phyloP scores from a whole-genome alignment of 2,329 filamentous ascomycete species.

The Eurotiales sp. region DNA sequence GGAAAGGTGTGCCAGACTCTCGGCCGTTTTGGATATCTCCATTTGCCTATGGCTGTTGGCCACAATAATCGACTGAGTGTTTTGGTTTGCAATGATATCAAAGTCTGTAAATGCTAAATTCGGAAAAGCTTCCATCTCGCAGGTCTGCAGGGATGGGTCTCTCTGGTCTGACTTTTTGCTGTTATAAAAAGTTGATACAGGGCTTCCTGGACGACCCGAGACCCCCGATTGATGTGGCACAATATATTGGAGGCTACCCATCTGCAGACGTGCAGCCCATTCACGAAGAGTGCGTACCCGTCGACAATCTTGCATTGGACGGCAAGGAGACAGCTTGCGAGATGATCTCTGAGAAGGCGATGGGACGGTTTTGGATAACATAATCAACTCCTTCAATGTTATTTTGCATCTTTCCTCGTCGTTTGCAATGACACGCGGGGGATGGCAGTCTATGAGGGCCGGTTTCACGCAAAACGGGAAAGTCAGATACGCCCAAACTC shows the following conservation, averaged over 20 bases:
- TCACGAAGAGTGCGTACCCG: slow-evolving; percentile 15
- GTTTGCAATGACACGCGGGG: background rate
- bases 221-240: slow-evolving; percentile 17
- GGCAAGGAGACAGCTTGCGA: background rate
- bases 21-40: background rate
- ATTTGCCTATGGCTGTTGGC: background rate
- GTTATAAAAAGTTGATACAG: slow-evolving; percentile 27
- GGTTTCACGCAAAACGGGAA: slow-evolving; percentile 6
- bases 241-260: slow-evolving; percentile 22
- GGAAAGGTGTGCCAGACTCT: background rate
- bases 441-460: background rate
- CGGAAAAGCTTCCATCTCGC: background rate
- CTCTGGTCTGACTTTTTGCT: slow-evolving; percentile 2
- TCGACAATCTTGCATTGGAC: background rate
- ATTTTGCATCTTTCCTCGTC: too few relatives aligned
- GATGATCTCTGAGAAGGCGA: background rate
- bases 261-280: slow-evolving; percentile 38
- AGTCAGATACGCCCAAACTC: slow-evolving; percentile 1
- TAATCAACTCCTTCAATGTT: background rate
- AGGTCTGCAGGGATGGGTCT: background rate
- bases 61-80: background rate
- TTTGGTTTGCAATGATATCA: background rate
- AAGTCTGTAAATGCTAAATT: background rate
- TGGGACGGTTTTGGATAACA: background rate
- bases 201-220: slow-evolving; percentile 35